phyloP scores from a whole-genome alignment of 306 rosid genomes.

The Cucumis melo region DNA sequence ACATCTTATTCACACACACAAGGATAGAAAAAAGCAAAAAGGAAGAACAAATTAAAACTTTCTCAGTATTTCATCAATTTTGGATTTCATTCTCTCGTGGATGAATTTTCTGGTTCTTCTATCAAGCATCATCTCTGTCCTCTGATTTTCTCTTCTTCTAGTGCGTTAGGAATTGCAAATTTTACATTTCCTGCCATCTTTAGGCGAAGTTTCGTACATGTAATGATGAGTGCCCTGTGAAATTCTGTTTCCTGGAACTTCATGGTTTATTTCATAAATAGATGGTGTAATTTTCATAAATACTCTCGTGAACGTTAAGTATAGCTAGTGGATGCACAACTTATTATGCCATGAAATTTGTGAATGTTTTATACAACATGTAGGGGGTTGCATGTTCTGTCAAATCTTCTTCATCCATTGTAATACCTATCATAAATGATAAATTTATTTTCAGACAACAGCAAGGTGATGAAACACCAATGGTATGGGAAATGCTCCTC shows the following conservation, averaged over 20 bases:
- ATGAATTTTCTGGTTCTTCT: background rate
- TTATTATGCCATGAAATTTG: background rate
- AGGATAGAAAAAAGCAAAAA: no score
- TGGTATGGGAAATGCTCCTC: slow-evolving; percentile 89
- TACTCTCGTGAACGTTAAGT: background rate
- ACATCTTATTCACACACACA: background rate
- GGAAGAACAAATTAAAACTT: background rate
- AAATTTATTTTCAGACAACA: slow-evolving; percentile 49
- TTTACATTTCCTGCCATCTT: background rate
- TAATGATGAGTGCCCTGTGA: background rate
- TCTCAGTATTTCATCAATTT: background rate
- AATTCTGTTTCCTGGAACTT: background rate
- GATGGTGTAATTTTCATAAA: background rate
- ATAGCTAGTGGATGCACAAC: background rate
- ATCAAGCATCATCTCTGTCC: background rate
- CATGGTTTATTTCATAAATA: background rate
- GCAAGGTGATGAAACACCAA: slow-evolving; percentile 81
- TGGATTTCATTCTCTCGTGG: background rate
- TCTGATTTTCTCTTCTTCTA: background rate
- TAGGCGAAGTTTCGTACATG: background rate
- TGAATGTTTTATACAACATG: background rate
- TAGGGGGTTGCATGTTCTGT: background rate
- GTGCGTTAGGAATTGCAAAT: background rate
- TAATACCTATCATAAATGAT: background rate
- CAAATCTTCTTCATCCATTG: background rate